Base-by-base conservation (phyloP, 1,284 basidiomycete genomes). In the Amylostereum areolatum region DNA sequence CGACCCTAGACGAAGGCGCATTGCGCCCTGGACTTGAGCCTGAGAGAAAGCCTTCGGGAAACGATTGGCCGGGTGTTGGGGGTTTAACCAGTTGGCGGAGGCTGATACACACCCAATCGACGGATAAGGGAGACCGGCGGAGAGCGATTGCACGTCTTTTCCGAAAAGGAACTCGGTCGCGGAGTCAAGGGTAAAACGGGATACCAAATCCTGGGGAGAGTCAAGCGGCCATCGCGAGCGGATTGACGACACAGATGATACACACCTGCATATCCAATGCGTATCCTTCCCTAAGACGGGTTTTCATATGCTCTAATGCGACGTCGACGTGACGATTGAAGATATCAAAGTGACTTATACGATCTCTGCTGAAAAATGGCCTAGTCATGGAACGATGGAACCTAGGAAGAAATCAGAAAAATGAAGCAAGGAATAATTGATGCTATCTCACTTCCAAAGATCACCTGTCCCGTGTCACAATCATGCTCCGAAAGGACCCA, bases 341-440 rank as follows among this genome's bases (percentile, higher is more conserved):
- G 24, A 73, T 71, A 24, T 80, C 75, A 40, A 76, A 75, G 50
- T 80, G 70, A 43, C 65, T 68, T 48, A 77, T 73, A 6, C 73
- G 64, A 36, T 77, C 73, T n/a, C 64, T 64, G 49, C 63, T 72
- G 55, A 81, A 78, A 60, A 77, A 79, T 0, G 78, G 78, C 4
- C 77, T 66, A 0, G 76, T 72, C 66, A 80, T 75, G 1, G 66
- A 62, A 27, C 77, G 69, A 54, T 79, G 77, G 57, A 75, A 73
- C 55, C 75, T 77, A 8, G 4, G 3, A 1, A 47, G 18, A 18
- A 18, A 18, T 18, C 18, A 18, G 18, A 18, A 18, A 18, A 18
- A 18, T 18, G 18, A 18, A 18, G 18, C 18, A 18, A 18, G 18
- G 18, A 18, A 18, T 12, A 36, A 18, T 11, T 34, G 1, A 7